Percentiles rank a stretch among this genome's conserved stretches.
Evolutionary conservation across 1,284 basidiomycete genomes (phyloP).

Genomic region (Somion occarium): DNA sequence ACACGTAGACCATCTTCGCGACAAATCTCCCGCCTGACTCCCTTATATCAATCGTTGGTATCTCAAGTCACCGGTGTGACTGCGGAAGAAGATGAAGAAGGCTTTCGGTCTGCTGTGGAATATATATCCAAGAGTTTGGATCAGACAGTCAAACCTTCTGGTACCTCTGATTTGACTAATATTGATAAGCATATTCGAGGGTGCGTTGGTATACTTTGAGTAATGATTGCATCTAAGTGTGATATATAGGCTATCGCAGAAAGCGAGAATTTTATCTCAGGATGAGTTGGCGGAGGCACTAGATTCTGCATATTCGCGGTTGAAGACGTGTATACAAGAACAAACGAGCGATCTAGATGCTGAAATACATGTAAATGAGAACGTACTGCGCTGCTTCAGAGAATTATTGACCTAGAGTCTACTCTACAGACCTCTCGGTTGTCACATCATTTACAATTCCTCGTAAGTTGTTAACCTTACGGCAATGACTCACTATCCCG

Average conservation of each 20-base stretch:
- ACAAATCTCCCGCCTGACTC: conserved; percentile 45
- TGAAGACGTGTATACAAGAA: conserved; percentile 42
- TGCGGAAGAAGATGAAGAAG: conserved; percentile 34
- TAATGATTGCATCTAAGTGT: conserved; percentile 2
- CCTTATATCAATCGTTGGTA: conserved; percentile 52
- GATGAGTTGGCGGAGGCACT: conserved; percentile 58
- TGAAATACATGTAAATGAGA: conserved; percentile 48
- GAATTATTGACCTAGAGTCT: background rate
- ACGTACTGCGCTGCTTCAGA: background rate
- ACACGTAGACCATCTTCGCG: conserved; percentile 45
- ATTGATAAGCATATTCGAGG: conserved; percentile 55
- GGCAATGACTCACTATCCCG: background rate
- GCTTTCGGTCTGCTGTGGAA: conserved; percentile 48
- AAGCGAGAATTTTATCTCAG: conserved; percentile 63
- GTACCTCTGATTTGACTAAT: conserved; percentile 47
- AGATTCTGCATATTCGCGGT: conserved; percentile 39
- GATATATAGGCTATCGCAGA: conserved; percentile 52
- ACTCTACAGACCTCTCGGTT: conserved; percentile 45
- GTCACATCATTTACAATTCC: conserved; percentile 65
- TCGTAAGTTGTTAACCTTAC: conserved; percentile 39
- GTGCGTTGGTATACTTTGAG: conserved; percentile 30
- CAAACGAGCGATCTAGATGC: conserved; percentile 56
- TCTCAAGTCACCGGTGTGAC: conserved; percentile 42
- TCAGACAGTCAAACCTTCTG: conserved; percentile 46
- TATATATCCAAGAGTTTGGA: conserved; percentile 46